Percentiles rank a stretch among this genome's conserved stretches.
Conservation (phyloP, 176 grass and related monocot genomes). For the Avena atlantica region DNA sequence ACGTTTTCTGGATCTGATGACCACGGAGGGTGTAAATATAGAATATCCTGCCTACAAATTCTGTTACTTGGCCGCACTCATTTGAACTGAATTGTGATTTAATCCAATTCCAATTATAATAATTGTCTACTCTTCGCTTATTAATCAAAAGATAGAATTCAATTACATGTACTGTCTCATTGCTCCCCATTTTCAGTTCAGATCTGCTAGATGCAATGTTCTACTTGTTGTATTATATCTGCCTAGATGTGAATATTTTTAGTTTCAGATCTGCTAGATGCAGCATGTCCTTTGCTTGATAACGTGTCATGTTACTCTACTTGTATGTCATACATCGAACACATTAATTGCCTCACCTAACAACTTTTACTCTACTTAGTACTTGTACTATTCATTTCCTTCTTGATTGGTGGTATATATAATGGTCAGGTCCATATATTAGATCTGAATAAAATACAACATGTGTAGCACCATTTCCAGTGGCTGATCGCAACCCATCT, state of each 20-base stretch:
- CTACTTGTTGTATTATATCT: too few relatives aligned
- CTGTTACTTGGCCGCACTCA: background rate
- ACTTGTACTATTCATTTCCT: too few relatives aligned
- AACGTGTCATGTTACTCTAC: too few relatives aligned
- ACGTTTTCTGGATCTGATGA: background rate
- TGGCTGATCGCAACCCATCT: background rate
- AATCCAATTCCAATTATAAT: background rate
- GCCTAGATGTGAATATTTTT: too few relatives aligned
- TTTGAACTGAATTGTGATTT: background rate
- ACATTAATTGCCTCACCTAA: background rate
- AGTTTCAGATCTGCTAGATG: too few relatives aligned
- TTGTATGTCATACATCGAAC: background rate
- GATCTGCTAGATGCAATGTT: too few relatives aligned
- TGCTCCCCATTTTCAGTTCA: too few relatives aligned
- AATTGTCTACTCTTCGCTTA: background rate
- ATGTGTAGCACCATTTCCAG: background rate
- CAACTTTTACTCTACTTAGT: background rate
- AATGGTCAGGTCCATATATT: background rate
- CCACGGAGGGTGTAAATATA: background rate
- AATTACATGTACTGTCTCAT: background rate
- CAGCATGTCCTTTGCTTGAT: too few relatives aligned
- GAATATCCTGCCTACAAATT: background rate
- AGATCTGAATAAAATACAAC: too few relatives aligned
- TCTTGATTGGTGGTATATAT: background rate
- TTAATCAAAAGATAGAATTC: background rate